phyloP scores from a whole-genome alignment of 805 yeast species.

The Candida ficus region DNA sequence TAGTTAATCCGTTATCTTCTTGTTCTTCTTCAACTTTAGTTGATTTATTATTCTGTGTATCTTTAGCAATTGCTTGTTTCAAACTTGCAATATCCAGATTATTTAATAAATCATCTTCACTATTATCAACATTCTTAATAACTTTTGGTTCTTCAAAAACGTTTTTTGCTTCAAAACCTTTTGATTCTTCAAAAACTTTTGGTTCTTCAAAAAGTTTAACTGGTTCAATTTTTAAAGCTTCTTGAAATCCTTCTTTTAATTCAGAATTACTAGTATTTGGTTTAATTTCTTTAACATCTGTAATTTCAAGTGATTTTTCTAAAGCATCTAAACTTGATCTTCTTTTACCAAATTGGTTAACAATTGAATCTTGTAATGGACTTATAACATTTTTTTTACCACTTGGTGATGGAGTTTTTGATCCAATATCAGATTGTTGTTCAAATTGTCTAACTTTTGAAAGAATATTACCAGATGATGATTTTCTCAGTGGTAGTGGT shows the following conservation, averaged over 20 bases:
- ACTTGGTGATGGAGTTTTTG: slow-evolving; percentile 13
- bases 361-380: slow-evolving; percentile 18
- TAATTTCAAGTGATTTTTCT: background rate
- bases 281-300: background rate
- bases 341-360: slow-evolving; percentile 19
- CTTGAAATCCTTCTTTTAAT: background rate
- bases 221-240: background rate
- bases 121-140: background rate
- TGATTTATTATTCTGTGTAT: slow-evolving; percentile 2
- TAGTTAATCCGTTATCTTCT: background rate
- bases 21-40: background rate
- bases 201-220: background rate
- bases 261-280: background rate
- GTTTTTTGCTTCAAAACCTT: background rate
- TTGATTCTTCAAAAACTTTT: too few species aligned
- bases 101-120: slow-evolving; percentile 2
- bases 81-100: slow-evolving; percentile 3
- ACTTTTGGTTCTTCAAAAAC: background rate
- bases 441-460: slow-evolving; percentile 29
- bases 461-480: slow-evolving; percentile 26
- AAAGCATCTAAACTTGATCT: slow-evolving; percentile 12
- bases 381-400: slow-evolving; percentile 11
- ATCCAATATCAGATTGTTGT: slow-evolving; percentile 13
- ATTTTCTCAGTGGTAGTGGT: slow-evolving; percentile 18
- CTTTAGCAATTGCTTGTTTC: slow-evolving; percentile 10